Base-by-base conservation (phyloP, 164 flowering plant genomes). In the Liquidambar formosana region DNA sequence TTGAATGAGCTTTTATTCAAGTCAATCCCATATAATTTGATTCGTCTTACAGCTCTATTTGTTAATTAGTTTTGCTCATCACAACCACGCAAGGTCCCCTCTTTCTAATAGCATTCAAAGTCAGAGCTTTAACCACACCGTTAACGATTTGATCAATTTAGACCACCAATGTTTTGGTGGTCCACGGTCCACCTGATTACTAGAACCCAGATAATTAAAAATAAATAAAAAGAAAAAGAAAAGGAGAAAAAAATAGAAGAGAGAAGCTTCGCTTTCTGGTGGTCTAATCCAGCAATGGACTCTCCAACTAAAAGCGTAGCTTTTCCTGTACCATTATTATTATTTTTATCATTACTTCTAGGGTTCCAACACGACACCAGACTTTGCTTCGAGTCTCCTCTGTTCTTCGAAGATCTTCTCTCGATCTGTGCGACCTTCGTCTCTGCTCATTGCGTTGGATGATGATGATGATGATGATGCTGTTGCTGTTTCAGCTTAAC, bases 301-400 rank as follows among this genome's bases (percentile, higher is more conserved):
- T 12, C 53, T 46, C 18, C 57, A 58, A 49, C 72, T 41, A 53
- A 63, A 71, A 64, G 47, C 53, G 18, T 61, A 61, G 61, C 61
- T 74, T 64, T 74, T 73, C 43, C 44, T 63, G 48, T 51, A 61
- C 19, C 21, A 72, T 72, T 33, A 57, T 45, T 19, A 66, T 59
- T 23, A 61, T 19, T 43, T 33, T 53, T 28, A 12, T 15, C 47
- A 61, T 61, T 44, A 18, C 47, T 28, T 53, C 22, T 60, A 57
- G 47, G 67, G 16, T 49, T 69, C 63, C 67, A n/a, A 4, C 52
- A 49, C 47, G 27, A 52, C 12, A 22, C 66, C 44, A 52, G 49
- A 57, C 69, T 28, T 66, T n/a, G 16, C 72, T 74, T 64, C 57
- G 68, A 63, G 44, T 47, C 63, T 38, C 64, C 45, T 16, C 56